phyloP scores from a whole-genome alignment of 176 grass and related monocot species.

The Carex kokanica region DNA sequence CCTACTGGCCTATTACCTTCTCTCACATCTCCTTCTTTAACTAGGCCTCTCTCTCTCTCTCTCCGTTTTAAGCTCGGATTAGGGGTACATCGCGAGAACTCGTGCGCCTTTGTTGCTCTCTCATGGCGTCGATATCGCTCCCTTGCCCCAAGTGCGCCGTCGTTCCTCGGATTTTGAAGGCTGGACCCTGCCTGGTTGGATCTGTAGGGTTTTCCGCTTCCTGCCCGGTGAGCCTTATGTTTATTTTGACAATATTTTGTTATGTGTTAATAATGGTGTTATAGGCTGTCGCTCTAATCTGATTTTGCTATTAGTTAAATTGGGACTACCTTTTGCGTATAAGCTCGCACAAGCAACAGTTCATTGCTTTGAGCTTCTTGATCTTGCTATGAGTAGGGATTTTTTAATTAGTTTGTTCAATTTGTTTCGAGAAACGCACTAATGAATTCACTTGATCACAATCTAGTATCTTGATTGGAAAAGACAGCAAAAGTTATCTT shows the following conservation, averaged over 20 bases:
- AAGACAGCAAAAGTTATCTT: neutral
- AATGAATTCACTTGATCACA: neutral
- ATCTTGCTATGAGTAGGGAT: neutral
- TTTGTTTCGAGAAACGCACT: neutral
- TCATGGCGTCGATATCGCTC: conserved; percentile 43
- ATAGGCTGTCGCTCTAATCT: neutral
- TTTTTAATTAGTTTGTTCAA: neutral
- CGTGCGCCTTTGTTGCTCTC: neutral
- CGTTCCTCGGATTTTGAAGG: conserved; percentile 20
- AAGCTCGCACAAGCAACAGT: neutral
- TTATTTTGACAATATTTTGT: neutral
- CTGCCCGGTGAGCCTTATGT: conserved; percentile 13
- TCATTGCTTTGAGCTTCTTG: neutral
- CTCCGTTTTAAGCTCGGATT: conserved; percentile 18
- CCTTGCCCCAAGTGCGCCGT: conserved; percentile 42
- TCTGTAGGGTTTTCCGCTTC: conserved; percentile 29
- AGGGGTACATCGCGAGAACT: neutral
- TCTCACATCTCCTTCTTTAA: neutral
- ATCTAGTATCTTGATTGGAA: neutral
- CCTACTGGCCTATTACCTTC: conserved; percentile 25
- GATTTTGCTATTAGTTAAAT: conserved; percentile 2
- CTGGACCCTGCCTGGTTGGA: conserved; percentile 12
- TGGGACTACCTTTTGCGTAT: neutral
- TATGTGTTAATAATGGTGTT: neutral
- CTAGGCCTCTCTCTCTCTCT: neutral